Evolutionary conservation across 2,329 filamentous ascomycete genomes (phyloP), one percentile per base, ranked within the genome.

Genomic region (Mycocentrospora acerina): DNA sequence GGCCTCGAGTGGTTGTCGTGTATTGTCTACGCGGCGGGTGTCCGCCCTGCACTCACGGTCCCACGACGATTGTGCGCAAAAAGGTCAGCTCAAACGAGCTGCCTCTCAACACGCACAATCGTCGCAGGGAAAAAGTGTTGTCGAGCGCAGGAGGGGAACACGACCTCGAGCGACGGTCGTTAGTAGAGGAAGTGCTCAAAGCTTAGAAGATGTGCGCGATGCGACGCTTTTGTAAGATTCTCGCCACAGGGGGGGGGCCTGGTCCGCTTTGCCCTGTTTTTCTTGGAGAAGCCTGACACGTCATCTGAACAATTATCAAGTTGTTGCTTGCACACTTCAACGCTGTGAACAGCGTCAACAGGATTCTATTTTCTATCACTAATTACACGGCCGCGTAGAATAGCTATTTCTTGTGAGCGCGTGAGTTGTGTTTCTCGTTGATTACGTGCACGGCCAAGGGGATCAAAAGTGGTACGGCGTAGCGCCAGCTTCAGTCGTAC

Each of bases 111-210:
- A 49, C 51, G 33, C 16, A 32, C 53, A 38, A 49, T 38, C 49
- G 53, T 52, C 55, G 52, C 53, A 54, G 51, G 25, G 35, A 39
- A 33, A 29, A 34, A 29, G 24, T 35, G 32, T 52, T 53, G 57
- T 57, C 58, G 54, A 54, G 60, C 62, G 62, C 65, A 68, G 67
- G 64, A 64, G 63, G 64, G 65, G 63, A 64, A 57, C 61, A 62
- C 58, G 44, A 48, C 59, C 62, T 63, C 59, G 53, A 42, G 46
- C 38, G 56, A 43, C 48, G 53, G 56, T 53, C 47, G 57, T 27
- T 44, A 50, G 58, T 55, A 66, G 60, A 67, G 62, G 61, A 63
- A 44, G 57, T 64, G 64, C 54, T 60, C 64, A 54, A 47, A 29
- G 35, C 31, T 40, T 16, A 40, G 37, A 44, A 53, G 41, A 52